Conservation (phyloP, 139 green algal species). For the Nannochloris sp. region DNA sequence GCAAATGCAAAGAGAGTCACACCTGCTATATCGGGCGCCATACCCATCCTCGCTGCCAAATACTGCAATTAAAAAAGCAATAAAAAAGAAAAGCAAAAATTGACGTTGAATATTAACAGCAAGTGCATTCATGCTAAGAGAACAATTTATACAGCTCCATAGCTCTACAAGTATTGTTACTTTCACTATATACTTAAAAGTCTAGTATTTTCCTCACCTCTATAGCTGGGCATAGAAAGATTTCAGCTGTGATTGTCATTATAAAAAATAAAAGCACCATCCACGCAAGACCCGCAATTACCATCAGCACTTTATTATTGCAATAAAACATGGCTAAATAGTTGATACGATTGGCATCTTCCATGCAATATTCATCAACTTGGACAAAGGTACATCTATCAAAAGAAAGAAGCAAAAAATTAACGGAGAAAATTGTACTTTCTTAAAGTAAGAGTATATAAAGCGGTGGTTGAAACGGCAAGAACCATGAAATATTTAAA, state of each 20-base stretch:
- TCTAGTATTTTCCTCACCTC: conserved; percentile 19
- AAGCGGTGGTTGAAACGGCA: neutral
- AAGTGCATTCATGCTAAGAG: neutral
- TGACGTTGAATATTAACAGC: neutral
- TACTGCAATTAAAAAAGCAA: conserved; percentile 11
- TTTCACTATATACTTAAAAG: neutral
- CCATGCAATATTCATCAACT: conserved; percentile 12
- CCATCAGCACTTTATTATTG: conserved; percentile 1
- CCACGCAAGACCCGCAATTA: conserved; percentile 16
- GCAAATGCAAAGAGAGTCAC: conserved; percentile 46
- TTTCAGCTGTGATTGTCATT: conserved; percentile 24
- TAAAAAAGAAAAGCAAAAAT: neutral
- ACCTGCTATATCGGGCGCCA: conserved; percentile 35
- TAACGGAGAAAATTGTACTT: neutral
- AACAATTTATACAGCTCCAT: neutral
- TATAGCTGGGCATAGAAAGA: conserved; percentile 31
- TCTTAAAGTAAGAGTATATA: too few species aligned
- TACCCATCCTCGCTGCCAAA: conserved; percentile 19
- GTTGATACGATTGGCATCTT: conserved; percentile 24
- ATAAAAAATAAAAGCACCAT: conserved; percentile 37
- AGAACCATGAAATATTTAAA: neutral
- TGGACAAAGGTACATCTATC: conserved; percentile 29
- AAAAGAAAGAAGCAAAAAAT: neutral
- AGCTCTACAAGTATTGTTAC: neutral
- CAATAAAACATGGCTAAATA: conserved; percentile 33